Evolutionary conservation across 1,284 basidiomycete genomes (phyloP).

Genomic region (Lentinus polychrous): DNA sequence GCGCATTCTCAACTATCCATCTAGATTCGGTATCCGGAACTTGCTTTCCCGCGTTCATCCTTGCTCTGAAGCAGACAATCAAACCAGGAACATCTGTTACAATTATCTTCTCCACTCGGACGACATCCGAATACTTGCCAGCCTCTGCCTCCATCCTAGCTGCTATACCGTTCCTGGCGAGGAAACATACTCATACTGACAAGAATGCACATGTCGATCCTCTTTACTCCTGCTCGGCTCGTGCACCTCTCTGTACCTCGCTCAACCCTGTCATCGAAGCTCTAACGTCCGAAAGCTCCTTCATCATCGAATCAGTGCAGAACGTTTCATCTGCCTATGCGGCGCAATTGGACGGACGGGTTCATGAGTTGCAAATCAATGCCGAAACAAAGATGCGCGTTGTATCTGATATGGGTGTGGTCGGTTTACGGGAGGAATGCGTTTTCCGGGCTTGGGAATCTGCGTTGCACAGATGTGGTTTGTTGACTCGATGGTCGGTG

Average conservation of each 20-base stretch:
- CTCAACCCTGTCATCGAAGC: slow-evolving; percentile 25
- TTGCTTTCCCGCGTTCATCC: slow-evolving; percentile 12
- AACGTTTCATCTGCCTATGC: slow-evolving; percentile 36
- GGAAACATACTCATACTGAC: slow-evolving; percentile 5
- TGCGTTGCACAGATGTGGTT: slow-evolving; percentile 34
- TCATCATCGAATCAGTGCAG: slow-evolving; percentile 29
- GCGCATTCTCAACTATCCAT: background rate
- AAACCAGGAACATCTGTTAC: slow-evolving; percentile 16
- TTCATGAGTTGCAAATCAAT: slow-evolving; percentile 24
- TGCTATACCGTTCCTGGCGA: slow-evolving; percentile 24
- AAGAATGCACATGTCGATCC: slow-evolving; percentile 13
- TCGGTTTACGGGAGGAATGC: slow-evolving; percentile 39
- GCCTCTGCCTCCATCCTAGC: slow-evolving; percentile 23
- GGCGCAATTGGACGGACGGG: slow-evolving; percentile 13
- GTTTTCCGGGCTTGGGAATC: slow-evolving; percentile 45
- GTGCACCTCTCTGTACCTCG: slow-evolving; percentile 20
- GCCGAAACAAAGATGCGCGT: slow-evolving; percentile 17
- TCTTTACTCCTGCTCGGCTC: background rate
- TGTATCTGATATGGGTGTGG: slow-evolving; percentile 27
- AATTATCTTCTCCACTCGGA: slow-evolving; percentile 29
- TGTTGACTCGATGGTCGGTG: slow-evolving; percentile 30
- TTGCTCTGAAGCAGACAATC: slow-evolving; percentile 20
- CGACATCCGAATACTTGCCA: slow-evolving; percentile 18
- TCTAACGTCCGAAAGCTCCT: slow-evolving; percentile 19
- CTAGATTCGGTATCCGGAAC: slow-evolving; percentile 9